Base-by-base conservation (phyloP, 805 yeast genomes). In the Pichia scutulata region DNA sequence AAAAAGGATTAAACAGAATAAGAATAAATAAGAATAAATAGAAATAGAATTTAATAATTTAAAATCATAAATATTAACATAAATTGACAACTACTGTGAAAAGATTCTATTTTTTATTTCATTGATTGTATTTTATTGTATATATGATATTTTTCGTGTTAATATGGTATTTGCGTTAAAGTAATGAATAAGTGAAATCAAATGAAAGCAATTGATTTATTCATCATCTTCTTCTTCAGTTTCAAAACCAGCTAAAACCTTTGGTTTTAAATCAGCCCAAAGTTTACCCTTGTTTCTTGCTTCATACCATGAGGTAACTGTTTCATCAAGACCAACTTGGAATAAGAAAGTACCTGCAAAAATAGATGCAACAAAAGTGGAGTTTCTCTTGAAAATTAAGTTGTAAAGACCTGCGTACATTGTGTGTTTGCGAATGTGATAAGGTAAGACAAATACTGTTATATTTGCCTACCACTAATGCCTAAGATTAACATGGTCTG, bases 321-420 rank as follows among this genome's bases (percentile, higher is more conserved):
- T 82, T 54, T 70, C 67, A 66, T 86, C 93, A 59, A 85, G 85
- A 63, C 76, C 75, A 47, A 82, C 83, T 74, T 88, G 92, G 79
- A 89, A 89, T 55, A 82, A 81, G 65, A 90, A 90, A 44, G 97
- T 89, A 62, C 86, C 81, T 46, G 81, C 84, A 60, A 90, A 84
- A 54, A 90, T 75, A 55, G 93, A 75, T 57, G 88, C 87, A 55
- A 90, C 96, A 71, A 78, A 88, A 55, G 85, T 75, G 44, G 97
- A 80, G 81, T 92, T 90, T 79, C 97, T 87, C 80, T 88, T 88
- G 79, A 87, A 83, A 50, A 85, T 61, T 37, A 75, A 69, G 78
- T 81, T 83, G 79, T 79, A 81, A 54, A 82, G 62, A 43, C 79
- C 67, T 42, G 84, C 65, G 59, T 58, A 64, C 47, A 57, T 55